Base-by-base conservation (phyloP, 192 early-diverging fungal species). In the Lunasporangiospora selenospora region DNA sequence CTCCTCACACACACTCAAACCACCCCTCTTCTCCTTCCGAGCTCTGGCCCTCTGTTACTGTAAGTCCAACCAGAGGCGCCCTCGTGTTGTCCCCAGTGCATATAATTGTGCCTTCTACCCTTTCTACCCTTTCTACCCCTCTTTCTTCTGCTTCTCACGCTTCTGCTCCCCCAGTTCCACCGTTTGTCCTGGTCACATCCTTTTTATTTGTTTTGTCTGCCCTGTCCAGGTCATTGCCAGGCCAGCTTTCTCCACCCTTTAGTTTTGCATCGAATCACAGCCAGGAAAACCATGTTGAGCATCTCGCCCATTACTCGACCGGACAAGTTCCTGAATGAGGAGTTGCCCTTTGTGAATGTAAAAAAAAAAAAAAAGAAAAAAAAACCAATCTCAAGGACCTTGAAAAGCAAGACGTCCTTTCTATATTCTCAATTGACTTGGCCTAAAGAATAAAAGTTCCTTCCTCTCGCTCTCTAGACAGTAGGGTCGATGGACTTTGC, bases 301-400 rank as follows among this genome's bases (percentile, higher is more conserved):
- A 61, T 70, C 46, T 37, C 29, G 6, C 51, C 44, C 41, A 53
- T 70, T 48, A n/a, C 58, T 45, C 39, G 58, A 19, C 66, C 57
- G 0, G 52, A 56, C 52, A 38, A 44, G 24, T 70, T 61, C 52
- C 29, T 61, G 34, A 70, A 70, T 16, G 66, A 70, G 38, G 45
- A 42, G 2, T 42, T 59, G 45, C 58, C 66, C 12, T 70, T 70
- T 40, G 58, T 70, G 42, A 70, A 70, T 61, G 66, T 37, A 61
- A 56, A 26, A 32, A 41, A 12, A 10, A 24, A n/a, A 3, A 40
- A 21, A 16, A 29, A 24, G 10, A 18, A 54, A 39, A 8, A 12
- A 21, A 8, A 4, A 40, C 3, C 16, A 15, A 16, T 13, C 36
- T 10, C 0, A 23, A 11, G 4, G 15, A 5, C 5, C 23, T 53